A percentile compares a stretch with the other conserved stretches of the same genome.
Conservation (phyloP, 129 eudicot species). For the Oenanthe sinensis region DNA sequence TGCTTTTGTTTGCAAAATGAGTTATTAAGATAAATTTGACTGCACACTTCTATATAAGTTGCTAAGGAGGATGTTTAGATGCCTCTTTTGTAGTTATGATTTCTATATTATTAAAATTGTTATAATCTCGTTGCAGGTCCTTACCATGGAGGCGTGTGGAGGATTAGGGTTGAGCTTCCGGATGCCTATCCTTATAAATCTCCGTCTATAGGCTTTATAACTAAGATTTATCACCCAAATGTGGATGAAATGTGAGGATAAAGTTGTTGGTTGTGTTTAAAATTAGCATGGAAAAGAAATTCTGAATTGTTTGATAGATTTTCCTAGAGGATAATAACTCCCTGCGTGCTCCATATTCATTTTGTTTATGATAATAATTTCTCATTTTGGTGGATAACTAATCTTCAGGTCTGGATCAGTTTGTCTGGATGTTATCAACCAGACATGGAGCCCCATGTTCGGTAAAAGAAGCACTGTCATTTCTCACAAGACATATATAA, state of each 20-base stretch:
- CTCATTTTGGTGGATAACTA: neutral
- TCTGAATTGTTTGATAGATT: neutral
- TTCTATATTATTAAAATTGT: neutral
- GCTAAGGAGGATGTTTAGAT: neutral
- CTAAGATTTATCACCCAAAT: constrained; percentile 88
- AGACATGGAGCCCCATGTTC: constrained; percentile 98
- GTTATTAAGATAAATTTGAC: neutral
- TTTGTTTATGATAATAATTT: neutral
- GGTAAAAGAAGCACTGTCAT: constrained; percentile 26
- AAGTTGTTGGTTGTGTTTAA: neutral
- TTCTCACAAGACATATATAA: neutral
- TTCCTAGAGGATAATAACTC: neutral
- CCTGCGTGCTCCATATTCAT: neutral
- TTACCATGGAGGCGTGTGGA: constrained; percentile 86
- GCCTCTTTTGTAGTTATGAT: no score
- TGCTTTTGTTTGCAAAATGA: neutral
- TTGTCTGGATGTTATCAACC: constrained; percentile 89
- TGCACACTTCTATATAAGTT: neutral
- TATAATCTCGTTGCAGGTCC: constrained; percentile 44
- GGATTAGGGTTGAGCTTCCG: constrained; percentile 78
- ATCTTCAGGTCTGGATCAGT: constrained; percentile 90
- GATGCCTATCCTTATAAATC: constrained; percentile 75
- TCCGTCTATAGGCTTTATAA: constrained; percentile 85
- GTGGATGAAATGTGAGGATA: constrained; percentile 83
- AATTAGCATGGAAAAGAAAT: no score